Conservation (phyloP, 805 yeast genomes). For the Monosporozyma siamensis region DNA sequence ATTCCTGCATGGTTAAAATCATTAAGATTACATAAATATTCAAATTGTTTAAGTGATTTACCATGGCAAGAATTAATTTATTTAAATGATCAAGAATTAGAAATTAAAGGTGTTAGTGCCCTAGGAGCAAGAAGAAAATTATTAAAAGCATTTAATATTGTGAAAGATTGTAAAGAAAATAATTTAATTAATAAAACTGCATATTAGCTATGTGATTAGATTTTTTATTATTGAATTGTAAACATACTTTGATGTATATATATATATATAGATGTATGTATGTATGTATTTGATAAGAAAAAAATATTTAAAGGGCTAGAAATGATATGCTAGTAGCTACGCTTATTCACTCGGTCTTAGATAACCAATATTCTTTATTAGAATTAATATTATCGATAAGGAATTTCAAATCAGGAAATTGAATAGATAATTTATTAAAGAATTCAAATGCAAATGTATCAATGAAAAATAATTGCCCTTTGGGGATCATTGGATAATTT, state of each 20-base stretch:
- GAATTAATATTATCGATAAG: conserved; percentile 43
- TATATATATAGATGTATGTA: neutral
- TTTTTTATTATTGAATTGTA: neutral
- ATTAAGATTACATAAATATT: conserved; percentile 85
- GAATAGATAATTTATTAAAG: conserved; percentile 52
- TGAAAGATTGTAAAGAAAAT: conserved; percentile 45
- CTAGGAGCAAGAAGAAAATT: conserved; percentile 93
- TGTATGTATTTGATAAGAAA: neutral
- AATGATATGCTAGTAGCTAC: too few species aligned
- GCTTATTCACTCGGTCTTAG: conserved; percentile 1
- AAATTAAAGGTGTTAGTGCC: conserved; percentile 78
- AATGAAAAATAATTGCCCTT: conserved; percentile 78
- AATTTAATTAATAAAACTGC: conserved; percentile 29
- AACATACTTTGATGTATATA: neutral
- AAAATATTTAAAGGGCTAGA: too few species aligned
- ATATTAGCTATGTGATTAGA: conserved; percentile 4
- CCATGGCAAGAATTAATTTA: conserved; percentile 74
- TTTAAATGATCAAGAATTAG: conserved; percentile 59
- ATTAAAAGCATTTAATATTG: conserved; percentile 82
- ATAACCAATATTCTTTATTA: conserved; percentile 50
- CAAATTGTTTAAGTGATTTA: conserved; percentile 65
- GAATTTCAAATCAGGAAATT: conserved; percentile 53
- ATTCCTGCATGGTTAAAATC: conserved; percentile 90
- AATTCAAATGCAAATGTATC: conserved; percentile 70
- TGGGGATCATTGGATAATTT: conserved; percentile 43